Conservation (phyloP, 2,329 filamentous ascomycete species). For the Aphanocladium album region DNA sequence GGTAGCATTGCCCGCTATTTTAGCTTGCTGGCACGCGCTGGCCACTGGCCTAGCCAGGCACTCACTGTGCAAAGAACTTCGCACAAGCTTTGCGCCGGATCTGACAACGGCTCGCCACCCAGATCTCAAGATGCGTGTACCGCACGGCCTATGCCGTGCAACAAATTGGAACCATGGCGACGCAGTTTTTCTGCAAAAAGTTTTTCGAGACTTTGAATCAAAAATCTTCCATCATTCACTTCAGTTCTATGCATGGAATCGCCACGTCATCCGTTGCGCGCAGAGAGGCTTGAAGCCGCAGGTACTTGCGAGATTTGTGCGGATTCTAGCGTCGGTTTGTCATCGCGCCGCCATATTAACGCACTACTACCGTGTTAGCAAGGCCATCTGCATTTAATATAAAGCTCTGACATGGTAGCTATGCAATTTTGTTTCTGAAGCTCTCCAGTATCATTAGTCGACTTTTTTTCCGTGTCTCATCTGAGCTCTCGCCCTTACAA, state of each 20-base stretch:
- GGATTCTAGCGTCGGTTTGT: constrained; percentile 23
- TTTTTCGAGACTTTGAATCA: too few species aligned
- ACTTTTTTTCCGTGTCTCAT: not conserved
- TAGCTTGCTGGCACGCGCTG: not conserved
- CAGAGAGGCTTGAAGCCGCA: not conserved
- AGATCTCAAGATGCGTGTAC: not conserved
- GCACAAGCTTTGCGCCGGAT: not conserved
- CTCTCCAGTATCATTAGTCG: not conserved
- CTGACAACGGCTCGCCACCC: not conserved
- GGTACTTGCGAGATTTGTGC: constrained; percentile 31
- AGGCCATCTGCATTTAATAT: constrained; percentile 2
- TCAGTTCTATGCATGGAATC: too few species aligned
- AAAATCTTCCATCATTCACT: too few species aligned
- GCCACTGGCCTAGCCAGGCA: not conserved
- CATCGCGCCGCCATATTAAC: constrained; percentile 3
- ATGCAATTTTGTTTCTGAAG: not conserved
- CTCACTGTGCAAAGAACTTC: too few species aligned
- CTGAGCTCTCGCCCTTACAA: not conserved
- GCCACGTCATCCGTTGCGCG: not conserved
- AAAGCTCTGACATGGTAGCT: constrained; percentile 6
- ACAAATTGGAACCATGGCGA: not conserved
- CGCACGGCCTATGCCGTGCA: not conserved
- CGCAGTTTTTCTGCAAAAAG: too few species aligned
- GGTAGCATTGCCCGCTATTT: not conserved
- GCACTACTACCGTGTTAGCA: not conserved